Base-by-base conservation (phyloP, 1,284 basidiomycete species). In the Cutaneotrichosporon dermatis region DNA sequence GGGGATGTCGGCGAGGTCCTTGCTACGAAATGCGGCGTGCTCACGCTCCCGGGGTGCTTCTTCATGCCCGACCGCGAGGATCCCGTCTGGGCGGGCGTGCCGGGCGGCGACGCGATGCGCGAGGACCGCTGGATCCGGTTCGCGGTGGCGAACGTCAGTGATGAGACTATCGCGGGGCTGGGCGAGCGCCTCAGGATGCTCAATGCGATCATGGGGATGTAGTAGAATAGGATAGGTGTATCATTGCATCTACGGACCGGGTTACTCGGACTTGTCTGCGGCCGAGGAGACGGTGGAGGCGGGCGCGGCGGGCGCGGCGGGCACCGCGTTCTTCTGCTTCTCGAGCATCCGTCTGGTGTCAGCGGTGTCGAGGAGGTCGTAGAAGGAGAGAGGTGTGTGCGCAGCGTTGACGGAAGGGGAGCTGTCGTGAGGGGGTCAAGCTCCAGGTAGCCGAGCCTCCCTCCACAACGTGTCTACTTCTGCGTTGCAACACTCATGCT, bases 131-230 rank as follows among this genome's bases (percentile, higher is more conserved):
- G 58, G 49, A 46, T 40, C 60, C 76, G 76, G 53, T 88, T 91
- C 72, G 88, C 88, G 6, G 86, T 92, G 4, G 88, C 89, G n/a
- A 92, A 91, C 72, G 84, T 91, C 15, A 80, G 82, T 43, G 85
- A 88, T 56, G 83, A 83, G 42, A 82, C 83, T 63, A 81, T 90
- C 0, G 68, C 74, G 60, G 71, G 76, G 51, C 85, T 87, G 1
- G 88, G 86, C 60, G 80, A 80, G 65, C 79, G 89, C 59, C 70
- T 91, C 67, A 69, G 59, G 58, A 79, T 81, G 66, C 78, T 82
- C 53, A 80, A 80, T 58, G 63, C 69, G 59, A 54, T 76, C 33
- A 55, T 60, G 51, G 59, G 51, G 4, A 54, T 54, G 59, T 50
- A 59, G 33, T 25, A 25, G 25, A 33, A 50, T 55, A 49, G 52